phyloP scores from a whole-genome alignment of 2,329 filamentous ascomycete genomes.

The Hypoxylon sp. region DNA sequence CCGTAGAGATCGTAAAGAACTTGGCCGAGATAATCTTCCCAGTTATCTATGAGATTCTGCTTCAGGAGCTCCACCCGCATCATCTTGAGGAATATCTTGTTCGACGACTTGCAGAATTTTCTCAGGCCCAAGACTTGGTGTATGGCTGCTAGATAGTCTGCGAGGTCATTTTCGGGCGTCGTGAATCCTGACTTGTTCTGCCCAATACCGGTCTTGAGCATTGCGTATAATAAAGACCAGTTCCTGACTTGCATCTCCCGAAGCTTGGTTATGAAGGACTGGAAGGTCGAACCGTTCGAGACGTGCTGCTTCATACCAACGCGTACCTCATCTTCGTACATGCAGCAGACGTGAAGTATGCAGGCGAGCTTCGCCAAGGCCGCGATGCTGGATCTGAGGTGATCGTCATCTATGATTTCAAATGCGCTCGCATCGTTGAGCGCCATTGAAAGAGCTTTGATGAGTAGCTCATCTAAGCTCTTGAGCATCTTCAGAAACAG shows the following conservation, averaged over 20 bases:
- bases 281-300: constrained; percentile 62
- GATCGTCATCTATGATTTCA: constrained; percentile 83
- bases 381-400: constrained; percentile 75
- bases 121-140: constrained; percentile 86
- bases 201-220: constrained; percentile 77
- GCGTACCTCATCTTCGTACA: constrained; percentile 86
- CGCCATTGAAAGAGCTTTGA: constrained; percentile 73
- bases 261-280: constrained; percentile 71
- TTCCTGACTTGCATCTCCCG: constrained; percentile 86
- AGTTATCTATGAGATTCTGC: constrained; percentile 78
- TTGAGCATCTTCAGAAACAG: constrained; percentile 79
- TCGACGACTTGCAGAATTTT: constrained; percentile 83
- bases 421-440: constrained; percentile 74
- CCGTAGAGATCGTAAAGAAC: constrained; percentile 85
- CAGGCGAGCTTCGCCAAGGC: constrained; percentile 76
- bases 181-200: constrained; percentile 72
- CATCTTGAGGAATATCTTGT: constrained; percentile 88
- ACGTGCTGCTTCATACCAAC: constrained; percentile 74
- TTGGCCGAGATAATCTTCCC: constrained; percentile 86
- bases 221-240: constrained; percentile 86
- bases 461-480: constrained; percentile 78
- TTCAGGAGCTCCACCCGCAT: constrained; percentile 85
- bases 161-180: constrained; percentile 73
- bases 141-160: constrained; percentile 80
- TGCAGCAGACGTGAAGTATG: constrained; percentile 78